Evolutionary conservation across 2,329 filamentous ascomycete species (phyloP).

Genomic region (Colletotrichum abscissum): DNA sequence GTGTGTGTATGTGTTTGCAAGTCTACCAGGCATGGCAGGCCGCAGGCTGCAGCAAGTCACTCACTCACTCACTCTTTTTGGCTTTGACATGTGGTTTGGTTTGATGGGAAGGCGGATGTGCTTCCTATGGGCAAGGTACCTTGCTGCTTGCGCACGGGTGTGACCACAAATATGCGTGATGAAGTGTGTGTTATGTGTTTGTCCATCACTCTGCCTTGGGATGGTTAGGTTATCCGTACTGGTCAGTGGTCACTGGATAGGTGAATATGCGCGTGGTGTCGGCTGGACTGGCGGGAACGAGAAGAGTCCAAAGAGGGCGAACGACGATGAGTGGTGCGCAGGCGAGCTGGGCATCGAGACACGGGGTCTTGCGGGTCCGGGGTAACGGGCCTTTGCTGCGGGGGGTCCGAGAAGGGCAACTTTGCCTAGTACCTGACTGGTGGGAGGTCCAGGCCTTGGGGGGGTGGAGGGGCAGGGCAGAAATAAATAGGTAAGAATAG

Average conservation of each 20-base stretch:
- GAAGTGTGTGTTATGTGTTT: neutral
- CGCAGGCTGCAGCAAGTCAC: neutral
- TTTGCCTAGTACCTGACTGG: too few species aligned
- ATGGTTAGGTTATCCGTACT: too few species aligned
- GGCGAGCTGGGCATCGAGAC: neutral
- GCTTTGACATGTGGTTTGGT: neutral
- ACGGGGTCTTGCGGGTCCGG: constrained; percentile 1
- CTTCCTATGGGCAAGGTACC: neutral
- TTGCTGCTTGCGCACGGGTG: neutral
- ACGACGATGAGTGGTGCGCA: neutral
- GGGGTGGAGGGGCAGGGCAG: neutral
- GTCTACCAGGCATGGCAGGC: constrained; percentile 1
- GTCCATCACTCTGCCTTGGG: neutral
- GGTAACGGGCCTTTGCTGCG: constrained; percentile 9
- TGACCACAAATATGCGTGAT: neutral
- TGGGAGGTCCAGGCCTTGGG: neutral
- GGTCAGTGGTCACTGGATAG: too few species aligned
- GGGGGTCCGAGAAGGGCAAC: neutral
- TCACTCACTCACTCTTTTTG: neutral
- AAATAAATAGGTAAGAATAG: neutral
- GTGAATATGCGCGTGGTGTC: neutral
- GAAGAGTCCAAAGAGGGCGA: neutral
- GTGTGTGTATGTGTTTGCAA: neutral
- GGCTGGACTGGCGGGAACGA: neutral
- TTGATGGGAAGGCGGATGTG: neutral